Conservation (phyloP, 306 rosid species). For the Sicyos baderoa region DNA sequence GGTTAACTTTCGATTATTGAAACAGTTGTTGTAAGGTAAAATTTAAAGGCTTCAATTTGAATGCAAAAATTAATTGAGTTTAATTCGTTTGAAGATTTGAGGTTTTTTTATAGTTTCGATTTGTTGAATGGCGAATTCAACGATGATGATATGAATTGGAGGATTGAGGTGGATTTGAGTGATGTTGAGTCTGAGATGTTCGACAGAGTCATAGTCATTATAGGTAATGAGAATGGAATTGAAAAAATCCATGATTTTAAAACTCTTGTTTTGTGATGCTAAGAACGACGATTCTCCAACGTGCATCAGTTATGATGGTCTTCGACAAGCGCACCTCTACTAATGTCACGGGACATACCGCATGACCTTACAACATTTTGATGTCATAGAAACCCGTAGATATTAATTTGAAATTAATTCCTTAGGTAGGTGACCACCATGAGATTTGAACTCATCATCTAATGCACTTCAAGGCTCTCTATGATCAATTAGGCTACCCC, state of each 20-base stretch:
- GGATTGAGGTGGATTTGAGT: conserved; percentile 63
- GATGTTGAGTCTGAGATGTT: conserved; percentile 53
- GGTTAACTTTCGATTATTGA: conserved; percentile 68
- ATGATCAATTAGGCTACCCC: too few species aligned
- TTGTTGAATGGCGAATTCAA: conserved; percentile 81
- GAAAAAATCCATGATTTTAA: conserved; percentile 69
- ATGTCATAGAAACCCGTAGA: too few species aligned
- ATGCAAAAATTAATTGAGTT: background rate
- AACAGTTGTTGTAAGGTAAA: conserved; percentile 77
- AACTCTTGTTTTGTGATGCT: conserved; percentile 88
- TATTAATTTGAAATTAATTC: too few species aligned
- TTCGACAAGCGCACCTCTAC: too few species aligned
- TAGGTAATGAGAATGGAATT: conserved; percentile 59
- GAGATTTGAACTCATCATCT: too few species aligned
- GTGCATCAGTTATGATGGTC: too few species aligned
- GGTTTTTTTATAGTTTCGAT: conserved; percentile 49
- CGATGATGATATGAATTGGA: conserved; percentile 71
- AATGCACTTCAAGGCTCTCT: too few species aligned
- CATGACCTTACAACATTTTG: too few species aligned
- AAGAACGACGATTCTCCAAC: conserved; percentile 62
- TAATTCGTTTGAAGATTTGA: conserved; percentile 24
- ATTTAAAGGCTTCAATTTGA: background rate
- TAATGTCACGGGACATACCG: too few species aligned
- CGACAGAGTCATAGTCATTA: conserved; percentile 68
- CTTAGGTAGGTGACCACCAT: too few species aligned